Conservation (phyloP, 768 basidiomycete genomes). For the Termitomyces sp. region DNA sequence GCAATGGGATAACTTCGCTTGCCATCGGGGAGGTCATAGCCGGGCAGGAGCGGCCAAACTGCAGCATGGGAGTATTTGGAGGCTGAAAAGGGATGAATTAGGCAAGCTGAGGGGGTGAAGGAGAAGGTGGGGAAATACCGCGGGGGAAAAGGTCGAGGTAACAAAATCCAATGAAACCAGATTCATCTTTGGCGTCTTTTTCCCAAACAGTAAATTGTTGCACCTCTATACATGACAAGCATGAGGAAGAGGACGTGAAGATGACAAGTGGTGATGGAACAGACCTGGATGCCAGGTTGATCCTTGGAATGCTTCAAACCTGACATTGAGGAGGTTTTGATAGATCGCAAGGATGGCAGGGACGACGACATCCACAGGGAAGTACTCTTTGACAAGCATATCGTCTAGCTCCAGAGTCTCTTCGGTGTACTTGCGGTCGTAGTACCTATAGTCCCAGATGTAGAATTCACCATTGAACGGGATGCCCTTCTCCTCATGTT, state of each 20-base stretch:
- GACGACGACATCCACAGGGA: slow-evolving; percentile 82
- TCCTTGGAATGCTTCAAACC: slow-evolving; percentile 62
- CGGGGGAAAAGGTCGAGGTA: slow-evolving; percentile 89
- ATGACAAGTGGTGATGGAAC: slow-evolving; percentile 8
- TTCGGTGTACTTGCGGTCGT: slow-evolving; percentile 66
- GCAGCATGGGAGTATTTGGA: slow-evolving; percentile 86
- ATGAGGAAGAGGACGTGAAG: neutral
- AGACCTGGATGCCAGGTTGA: slow-evolving; percentile 79
- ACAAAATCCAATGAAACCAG: slow-evolving; percentile 80
- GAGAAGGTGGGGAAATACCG: slow-evolving; percentile 36
- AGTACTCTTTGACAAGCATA: slow-evolving; percentile 81
- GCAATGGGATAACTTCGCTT: slow-evolving; percentile 68
- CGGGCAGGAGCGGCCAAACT: slow-evolving; percentile 74
- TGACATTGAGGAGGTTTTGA: slow-evolving; percentile 75
- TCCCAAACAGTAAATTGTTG: slow-evolving; percentile 87
- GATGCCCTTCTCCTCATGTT: slow-evolving; percentile 55
- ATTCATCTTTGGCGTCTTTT: slow-evolving; percentile 63
- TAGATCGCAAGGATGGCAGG: slow-evolving; percentile 82
- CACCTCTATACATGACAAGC: slow-evolving; percentile 47
- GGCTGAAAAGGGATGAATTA: slow-evolving; percentile 31
- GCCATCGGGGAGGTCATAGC: slow-evolving; percentile 55
- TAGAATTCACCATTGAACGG: slow-evolving; percentile 74
- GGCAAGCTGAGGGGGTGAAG: neutral
- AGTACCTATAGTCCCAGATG: slow-evolving; percentile 84
- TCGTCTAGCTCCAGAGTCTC: slow-evolving; percentile 70